Evolutionary conservation across 2,329 filamentous ascomycete genomes (phyloP).

Genomic region (Venturia pyrina): DNA sequence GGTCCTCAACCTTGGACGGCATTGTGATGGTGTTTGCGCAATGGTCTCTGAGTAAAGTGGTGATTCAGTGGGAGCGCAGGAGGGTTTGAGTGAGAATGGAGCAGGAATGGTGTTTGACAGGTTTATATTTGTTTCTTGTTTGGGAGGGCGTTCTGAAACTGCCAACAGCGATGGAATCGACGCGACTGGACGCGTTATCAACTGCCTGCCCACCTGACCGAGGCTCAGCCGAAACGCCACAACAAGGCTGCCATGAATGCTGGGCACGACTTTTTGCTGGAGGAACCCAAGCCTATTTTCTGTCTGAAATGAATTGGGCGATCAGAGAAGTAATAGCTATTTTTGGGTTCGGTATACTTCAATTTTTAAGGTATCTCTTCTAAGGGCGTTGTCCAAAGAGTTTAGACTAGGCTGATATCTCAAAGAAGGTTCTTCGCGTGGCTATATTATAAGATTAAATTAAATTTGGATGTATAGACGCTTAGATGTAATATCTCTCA

Average conservation of each 20-base stretch:
- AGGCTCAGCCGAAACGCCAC: background rate
- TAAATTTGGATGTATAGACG: too few species aligned
- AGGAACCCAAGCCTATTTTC: too few species aligned
- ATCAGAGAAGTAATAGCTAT: too few species aligned
- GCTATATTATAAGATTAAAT: too few species aligned
- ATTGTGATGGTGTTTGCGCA: slow-evolving; percentile 11
- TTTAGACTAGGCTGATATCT: too few species aligned
- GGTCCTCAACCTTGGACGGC: slow-evolving; percentile 34
- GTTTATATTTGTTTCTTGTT: background rate
- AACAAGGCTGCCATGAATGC: background rate
- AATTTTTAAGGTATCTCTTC: too few species aligned
- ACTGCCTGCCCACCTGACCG: background rate
- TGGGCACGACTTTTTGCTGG: too few species aligned
- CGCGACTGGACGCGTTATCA: background rate
- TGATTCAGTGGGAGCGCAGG: background rate
- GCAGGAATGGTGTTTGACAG: background rate
- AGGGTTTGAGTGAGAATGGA: background rate
- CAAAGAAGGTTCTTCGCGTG: too few species aligned
- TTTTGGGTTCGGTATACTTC: too few species aligned
- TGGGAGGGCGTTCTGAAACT: background rate
- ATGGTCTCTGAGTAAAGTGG: background rate
- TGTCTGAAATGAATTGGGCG: too few species aligned
- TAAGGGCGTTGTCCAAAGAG: too few species aligned
- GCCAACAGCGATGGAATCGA: background rate
- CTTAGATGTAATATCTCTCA: too few species aligned